These are phyloP conservation scores for Komagataella mondaviorum DNA, from an alignment of 805 yeast species.

Conservation along the genomic window DNA sequence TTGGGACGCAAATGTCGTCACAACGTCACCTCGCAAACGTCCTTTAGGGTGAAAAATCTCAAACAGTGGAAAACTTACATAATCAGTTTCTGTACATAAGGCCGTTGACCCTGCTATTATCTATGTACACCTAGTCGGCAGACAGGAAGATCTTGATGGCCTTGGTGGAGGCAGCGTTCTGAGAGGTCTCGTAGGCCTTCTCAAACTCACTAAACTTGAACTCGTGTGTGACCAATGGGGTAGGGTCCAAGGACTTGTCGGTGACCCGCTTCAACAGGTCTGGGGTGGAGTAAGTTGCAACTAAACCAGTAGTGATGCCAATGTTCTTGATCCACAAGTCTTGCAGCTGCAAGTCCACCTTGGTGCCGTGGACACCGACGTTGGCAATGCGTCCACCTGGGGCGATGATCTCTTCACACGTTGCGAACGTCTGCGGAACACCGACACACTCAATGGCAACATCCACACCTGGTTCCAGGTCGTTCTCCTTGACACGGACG, in stretches of 20 bases:
- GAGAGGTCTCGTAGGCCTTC: conserved; percentile 47
- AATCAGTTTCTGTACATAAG: too few relatives aligned
- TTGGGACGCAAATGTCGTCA: neutral
- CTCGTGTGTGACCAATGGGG: conserved; percentile 44
- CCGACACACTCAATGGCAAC: conserved; percentile 58
- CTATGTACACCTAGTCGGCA: neutral
- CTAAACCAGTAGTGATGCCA: conserved; percentile 33
- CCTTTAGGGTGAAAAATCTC: neutral
- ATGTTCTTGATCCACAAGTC: conserved; percentile 32
- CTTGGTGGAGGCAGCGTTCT: conserved; percentile 36
- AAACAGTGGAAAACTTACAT: neutral
- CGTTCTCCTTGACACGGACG: conserved; percentile 11
- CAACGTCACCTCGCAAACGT: neutral
- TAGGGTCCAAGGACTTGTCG: conserved; percentile 28
- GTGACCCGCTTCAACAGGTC: conserved; percentile 22
- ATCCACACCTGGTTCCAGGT: conserved; percentile 35
- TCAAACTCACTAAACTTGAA: conserved; percentile 39
- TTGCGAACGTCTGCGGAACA: conserved; percentile 44
- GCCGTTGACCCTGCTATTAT: neutral
- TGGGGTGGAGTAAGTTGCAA: conserved; percentile 29
- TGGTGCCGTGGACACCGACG: conserved; percentile 40
- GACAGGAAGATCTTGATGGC: conserved; percentile 34
- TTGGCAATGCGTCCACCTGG: conserved; percentile 56
- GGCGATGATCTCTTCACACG: conserved; percentile 39
- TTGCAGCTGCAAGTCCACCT: conserved; percentile 26